Evolutionary conservation across 208 protist species (phyloP), one percentile per base, ranked within the genome.

Genomic region (Leptomonas pyrrhocoris): DNA sequence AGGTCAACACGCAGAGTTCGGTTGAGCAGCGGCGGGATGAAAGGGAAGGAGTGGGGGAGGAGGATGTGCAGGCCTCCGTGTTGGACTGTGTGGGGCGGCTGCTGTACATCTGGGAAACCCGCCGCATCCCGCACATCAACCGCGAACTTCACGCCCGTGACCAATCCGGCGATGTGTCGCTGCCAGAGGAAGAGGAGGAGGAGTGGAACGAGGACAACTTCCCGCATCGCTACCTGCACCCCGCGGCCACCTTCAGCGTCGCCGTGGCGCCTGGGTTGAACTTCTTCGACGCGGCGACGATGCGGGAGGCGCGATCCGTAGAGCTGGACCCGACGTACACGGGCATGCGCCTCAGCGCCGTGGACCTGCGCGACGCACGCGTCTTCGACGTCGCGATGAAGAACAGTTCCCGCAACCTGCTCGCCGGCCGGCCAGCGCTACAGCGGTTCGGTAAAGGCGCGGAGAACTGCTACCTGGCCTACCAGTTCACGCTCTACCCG

Each of bases 201-300:
- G 80, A 86, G n/a, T 66, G 89, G 19, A 80, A 88, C 64, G 90
- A 93, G 27, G 86, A 94, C 66, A 94, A 92, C 73, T 95, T 93
- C 59, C 79, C 87, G 0, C 84, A 95, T 36, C 88, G 90, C 45
- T 95, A 94, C 64, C 64, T 92, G 12, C 86, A 95, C 69, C 88
- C 88, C 3, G 76, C 74, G 25, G 73, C 83, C 1, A 89, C 79
- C 30, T 93, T 93, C 67, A 84, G 81, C 31, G 81, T 92, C 51
- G 80, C 68, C 40, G 18, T 86, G 15, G 59, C 73, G 3, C 81
- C 87, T 4, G 73, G 42, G 42, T 56, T 89, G 31, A 69, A 50
- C 34, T 84, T 93, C 63, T 88, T 88, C 64, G 68, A 86, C 48
- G 49, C 84, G 3, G 59, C 38, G 27, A 67, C 13, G 19, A 93